phyloP scores from a whole-genome alignment of 768 basidiomycete genomes.

The Lenzites betulinus region DNA sequence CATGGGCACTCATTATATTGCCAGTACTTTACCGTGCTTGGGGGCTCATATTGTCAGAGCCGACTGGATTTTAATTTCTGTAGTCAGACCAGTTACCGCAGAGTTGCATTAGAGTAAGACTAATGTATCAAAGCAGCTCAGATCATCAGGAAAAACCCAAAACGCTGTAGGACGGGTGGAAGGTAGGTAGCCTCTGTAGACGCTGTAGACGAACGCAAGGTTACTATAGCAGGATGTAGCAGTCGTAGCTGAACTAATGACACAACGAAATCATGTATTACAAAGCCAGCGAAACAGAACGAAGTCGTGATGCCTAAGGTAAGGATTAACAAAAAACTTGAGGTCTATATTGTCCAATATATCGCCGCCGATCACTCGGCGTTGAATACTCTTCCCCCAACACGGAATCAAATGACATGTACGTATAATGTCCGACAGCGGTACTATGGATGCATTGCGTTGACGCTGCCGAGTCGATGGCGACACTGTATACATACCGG shows the following conservation, averaged over 20 bases:
- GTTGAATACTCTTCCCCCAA: not conserved
- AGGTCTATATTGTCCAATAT: not conserved
- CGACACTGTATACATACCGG: not conserved
- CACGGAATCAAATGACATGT: constrained; percentile 1
- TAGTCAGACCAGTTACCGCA: too few relatives aligned
- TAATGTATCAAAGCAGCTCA: too few relatives aligned
- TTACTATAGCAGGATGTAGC: not conserved
- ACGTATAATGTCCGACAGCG: not conserved
- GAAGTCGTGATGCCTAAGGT: constrained; percentile 3
- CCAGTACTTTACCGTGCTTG: too few relatives aligned
- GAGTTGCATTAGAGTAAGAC: too few relatives aligned
- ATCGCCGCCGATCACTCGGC: not conserved
- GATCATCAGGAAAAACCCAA: not conserved
- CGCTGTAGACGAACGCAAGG: not conserved
- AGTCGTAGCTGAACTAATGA: not conserved
- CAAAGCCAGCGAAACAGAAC: not conserved
- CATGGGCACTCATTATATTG: too few relatives aligned
- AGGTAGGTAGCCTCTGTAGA: not conserved
- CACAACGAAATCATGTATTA: not conserved
- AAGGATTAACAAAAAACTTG: constrained; percentile 7
- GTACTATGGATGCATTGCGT: not conserved
- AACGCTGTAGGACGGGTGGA: not conserved
- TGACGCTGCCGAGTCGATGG: not conserved
- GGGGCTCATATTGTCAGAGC: too few relatives aligned
- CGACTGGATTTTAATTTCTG: too few relatives aligned